Evolutionary conservation across 495 filamentous ascomycete genomes (phyloP).

Genomic region (Penicillium lividum): DNA sequence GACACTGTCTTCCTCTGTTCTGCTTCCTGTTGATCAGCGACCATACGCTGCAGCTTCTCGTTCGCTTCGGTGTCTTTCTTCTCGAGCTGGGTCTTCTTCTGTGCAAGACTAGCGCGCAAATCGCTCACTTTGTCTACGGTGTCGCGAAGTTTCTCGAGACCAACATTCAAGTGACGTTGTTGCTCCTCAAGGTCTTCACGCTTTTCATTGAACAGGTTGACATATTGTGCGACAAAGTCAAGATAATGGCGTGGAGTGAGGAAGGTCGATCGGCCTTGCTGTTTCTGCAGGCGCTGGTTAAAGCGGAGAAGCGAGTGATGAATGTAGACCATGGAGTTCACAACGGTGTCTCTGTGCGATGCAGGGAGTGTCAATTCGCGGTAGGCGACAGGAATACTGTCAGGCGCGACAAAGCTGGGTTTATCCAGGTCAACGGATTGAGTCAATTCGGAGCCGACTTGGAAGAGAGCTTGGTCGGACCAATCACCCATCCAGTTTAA

Average conservation of each 20-base stretch:
- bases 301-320: constrained; percentile 91
- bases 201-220: constrained; percentile 97
- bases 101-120: constrained; percentile 81
- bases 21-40: constrained; percentile 93
- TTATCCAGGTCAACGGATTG: constrained; percentile 93
- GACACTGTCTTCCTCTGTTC: constrained; percentile 87
- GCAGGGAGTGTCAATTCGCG: constrained; percentile 80
- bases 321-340: constrained; percentile 98
- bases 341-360: constrained; percentile 82
- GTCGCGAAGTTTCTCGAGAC: constrained; percentile 95
- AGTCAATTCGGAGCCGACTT: constrained; percentile 93
- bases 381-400: constrained; percentile 89
- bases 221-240: constrained; percentile 97
- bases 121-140: constrained; percentile 98
- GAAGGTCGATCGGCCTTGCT: constrained; percentile 87
- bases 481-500: constrained; percentile 99
- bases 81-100: constrained; percentile 91
- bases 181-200: constrained; percentile 98
- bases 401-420: constrained; percentile 79
- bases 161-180: constrained; percentile 95
- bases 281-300: constrained; percentile 85
- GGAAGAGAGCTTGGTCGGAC: constrained; percentile 98
- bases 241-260: constrained; percentile 96
- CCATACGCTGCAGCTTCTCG: constrained; percentile 95
- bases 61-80: constrained; percentile 94